Base-by-base conservation (phyloP, 2,329 filamentous ascomycete species). In the Tolypocladium paradoxum region DNA sequence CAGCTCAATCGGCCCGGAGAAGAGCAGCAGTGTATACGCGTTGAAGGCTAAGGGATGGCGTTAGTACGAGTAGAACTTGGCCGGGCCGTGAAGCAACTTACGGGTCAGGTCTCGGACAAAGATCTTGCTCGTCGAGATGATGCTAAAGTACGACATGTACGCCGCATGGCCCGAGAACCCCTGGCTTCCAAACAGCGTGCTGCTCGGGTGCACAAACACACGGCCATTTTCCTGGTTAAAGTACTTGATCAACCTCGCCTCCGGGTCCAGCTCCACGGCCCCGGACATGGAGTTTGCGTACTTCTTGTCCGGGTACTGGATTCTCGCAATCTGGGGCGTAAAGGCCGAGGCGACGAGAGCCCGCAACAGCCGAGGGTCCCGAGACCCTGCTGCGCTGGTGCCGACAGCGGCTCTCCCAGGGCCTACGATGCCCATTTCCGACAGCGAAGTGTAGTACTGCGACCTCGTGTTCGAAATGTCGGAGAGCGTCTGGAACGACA, bases 301-400 rank as follows among this genome's bases (percentile, higher is more conserved):
- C 69, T 96, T 97, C 74, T 95, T 95, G 71, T 96, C 90, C 0
- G 93, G 93, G 60, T 96, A 89, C 58, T 90, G 86, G 65, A 99
- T 96, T 51, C 91, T 83, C 16, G 90, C 90, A 58, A 96, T 83
- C 69, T 97, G 92, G 0, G 93, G 93, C 33, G 83, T 81, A 67
- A 90, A 89, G 3, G 87, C 83, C 4, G 84, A 85, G 4, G 86
- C 86, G 29, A 88, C 79, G 27, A 90, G 72, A 1, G 85, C 86
- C 24, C 86, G 82, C 22, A 90, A 72, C 29, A 90, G 76, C 16
- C 76, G 68, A 20, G 66, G 64, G 12, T 71, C 72, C 11, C 65
- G 60, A 14, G 59, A 20, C 34, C 60, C 60, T 14, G 54, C 53
- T 7, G 56, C 54, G 63, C 60, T 54, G 68, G 68, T 54, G 64